Evolutionary conservation across 306 rosid species (phyloP).

Genomic region (Herpetospermum pedunculosum): DNA sequence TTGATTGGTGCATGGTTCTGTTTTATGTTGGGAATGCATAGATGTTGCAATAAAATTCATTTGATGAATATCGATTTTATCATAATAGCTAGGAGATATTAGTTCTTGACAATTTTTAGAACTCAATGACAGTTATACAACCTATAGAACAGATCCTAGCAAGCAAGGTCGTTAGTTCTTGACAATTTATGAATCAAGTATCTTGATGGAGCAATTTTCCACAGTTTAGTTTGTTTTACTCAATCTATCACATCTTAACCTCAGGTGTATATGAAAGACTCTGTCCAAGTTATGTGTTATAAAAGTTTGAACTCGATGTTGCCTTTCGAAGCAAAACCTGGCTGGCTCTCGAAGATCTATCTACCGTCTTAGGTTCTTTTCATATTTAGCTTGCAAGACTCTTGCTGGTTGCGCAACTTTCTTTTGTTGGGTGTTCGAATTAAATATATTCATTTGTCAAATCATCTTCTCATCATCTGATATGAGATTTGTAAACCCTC

Average conservation of each 20-base stretch:
- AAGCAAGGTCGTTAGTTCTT: too few relatives aligned
- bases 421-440: background rate
- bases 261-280: background rate
- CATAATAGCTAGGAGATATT: background rate
- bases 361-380: background rate
- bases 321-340: background rate
- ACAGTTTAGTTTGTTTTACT: background rate
- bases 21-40: background rate
- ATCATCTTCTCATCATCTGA: background rate
- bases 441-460: background rate
- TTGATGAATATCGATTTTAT: background rate
- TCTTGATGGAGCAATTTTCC: background rate
- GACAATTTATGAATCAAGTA: background rate
- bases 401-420: background rate
- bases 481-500: background rate
- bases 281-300: slow-evolving; percentile 6
- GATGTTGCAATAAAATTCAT: background rate
- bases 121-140: too few relatives aligned
- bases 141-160: too few relatives aligned
- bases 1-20: too few relatives aligned
- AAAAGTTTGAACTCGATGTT: background rate
- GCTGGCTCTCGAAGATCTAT: background rate
- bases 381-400: background rate
- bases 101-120: background rate
- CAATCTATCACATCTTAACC: background rate